Evolutionary conservation across 108 stramenopile genomes (phyloP).

Genomic region (Cyclotella choctawhatcheeana): DNA sequence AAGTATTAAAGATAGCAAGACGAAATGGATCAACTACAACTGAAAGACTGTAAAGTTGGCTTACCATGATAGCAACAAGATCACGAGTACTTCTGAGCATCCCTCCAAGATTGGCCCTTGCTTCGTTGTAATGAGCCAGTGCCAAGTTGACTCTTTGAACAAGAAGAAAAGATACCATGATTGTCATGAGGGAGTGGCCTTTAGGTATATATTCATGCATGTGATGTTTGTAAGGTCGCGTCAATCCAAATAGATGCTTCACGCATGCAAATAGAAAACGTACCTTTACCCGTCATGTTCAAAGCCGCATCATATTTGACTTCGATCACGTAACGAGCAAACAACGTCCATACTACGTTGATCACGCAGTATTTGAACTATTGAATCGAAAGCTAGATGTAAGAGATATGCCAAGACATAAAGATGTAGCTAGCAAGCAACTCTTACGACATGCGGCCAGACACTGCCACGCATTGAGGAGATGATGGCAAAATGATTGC

Average conservation of each 20-base stretch:
- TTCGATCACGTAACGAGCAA: background rate
- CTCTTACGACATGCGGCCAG: constrained; percentile 10
- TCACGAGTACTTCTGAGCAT: constrained; percentile 20
- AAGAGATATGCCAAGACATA: too few species aligned
- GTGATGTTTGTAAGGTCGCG: too few species aligned
- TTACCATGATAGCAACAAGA: constrained; percentile 13
- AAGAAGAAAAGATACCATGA: constrained; percentile 5
- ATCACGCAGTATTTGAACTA: background rate
- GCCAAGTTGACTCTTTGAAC: constrained; percentile 14
- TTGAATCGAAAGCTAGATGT: too few species aligned
- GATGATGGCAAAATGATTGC: constrained; percentile 6
- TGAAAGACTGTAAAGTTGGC: background rate
- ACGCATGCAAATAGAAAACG: background rate
- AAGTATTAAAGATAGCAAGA: background rate
- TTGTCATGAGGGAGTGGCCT: constrained; percentile 10
- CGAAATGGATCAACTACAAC: background rate
- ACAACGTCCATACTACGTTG: constrained; percentile 10
- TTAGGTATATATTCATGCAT: too few species aligned
- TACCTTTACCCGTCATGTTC: constrained; percentile 9
- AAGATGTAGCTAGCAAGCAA: too few species aligned
- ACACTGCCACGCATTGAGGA: background rate
- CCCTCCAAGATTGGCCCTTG: constrained; percentile 6
- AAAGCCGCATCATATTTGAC: background rate
- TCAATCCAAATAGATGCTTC: background rate
- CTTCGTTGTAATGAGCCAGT: constrained; percentile 18